These are phyloP conservation scores for Paramecium sonneborni DNA, from an alignment of 73 alveolate species.

Conservation along the genomic window DNA sequence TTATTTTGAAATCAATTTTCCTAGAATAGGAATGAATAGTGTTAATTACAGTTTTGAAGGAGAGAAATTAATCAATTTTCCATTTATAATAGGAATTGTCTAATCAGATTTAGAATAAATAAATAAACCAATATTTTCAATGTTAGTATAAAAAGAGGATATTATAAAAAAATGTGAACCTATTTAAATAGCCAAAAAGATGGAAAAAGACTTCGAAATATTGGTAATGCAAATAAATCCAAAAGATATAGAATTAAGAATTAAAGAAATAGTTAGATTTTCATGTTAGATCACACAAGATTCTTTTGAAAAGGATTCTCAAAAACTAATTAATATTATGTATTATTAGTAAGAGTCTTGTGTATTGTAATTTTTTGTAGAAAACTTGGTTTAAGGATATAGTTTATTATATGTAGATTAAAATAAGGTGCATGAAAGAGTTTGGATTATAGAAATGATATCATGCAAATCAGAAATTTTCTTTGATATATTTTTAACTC, in stretches of 20 bases:
- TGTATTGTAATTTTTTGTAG: not conserved
- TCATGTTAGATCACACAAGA: not conserved
- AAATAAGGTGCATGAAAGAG: not conserved
- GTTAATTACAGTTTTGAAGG: not conserved
- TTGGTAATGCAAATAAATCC: not conserved
- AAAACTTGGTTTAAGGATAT: not conserved
- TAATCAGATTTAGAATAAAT: constrained; percentile 9
- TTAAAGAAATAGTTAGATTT: not conserved
- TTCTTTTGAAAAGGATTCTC: constrained; percentile 17
- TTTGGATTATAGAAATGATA: not conserved
- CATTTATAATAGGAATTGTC: constrained; percentile 1
- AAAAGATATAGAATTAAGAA: not conserved
- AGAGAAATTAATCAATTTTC: constrained; percentile 1
- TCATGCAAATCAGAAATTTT: not conserved
- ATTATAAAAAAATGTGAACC: not conserved
- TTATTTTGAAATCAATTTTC: not conserved
- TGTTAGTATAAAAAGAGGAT: constrained; percentile 9
- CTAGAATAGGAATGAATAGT: constrained; percentile 31
- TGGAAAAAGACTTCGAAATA: not conserved
- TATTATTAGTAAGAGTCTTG: not conserved
- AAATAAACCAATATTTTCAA: constrained; percentile 33
- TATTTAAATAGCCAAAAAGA: not conserved
- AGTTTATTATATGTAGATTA: not conserved
- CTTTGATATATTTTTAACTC: not conserved
- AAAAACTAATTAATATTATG: constrained; percentile 25